Evolutionary conservation across 2,329 filamentous ascomycete genomes (phyloP).

Genomic region (Pseudopithomyces maydicus): DNA sequence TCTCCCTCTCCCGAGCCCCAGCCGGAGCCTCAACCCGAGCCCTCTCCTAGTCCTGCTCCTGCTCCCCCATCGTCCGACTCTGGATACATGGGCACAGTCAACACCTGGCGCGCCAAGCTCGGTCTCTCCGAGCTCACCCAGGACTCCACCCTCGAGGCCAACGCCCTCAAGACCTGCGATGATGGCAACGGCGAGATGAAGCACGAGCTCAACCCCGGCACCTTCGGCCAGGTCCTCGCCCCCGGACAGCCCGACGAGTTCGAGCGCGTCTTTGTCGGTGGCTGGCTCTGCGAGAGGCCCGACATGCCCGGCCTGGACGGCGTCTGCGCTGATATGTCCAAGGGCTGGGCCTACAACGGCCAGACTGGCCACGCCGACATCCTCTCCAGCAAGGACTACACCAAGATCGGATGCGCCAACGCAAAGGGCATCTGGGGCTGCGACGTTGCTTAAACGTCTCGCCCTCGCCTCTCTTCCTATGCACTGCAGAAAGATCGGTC

Average conservation of each 20-base stretch:
- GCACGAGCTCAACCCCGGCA: slow-evolving; percentile 39
- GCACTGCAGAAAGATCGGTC: slow-evolving; percentile 9
- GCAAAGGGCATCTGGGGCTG: slow-evolving; percentile 36
- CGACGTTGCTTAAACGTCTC: slow-evolving; percentile 31
- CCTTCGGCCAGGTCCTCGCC: slow-evolving; percentile 36
- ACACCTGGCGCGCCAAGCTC: slow-evolving; percentile 35
- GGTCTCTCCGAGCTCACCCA: slow-evolving; percentile 23
- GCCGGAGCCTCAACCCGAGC: neutral
- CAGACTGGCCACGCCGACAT: slow-evolving; percentile 41
- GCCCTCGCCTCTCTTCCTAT: slow-evolving; percentile 9
- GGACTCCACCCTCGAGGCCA: slow-evolving; percentile 29
- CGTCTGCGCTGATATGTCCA: slow-evolving; percentile 26
- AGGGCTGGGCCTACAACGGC: slow-evolving; percentile 36
- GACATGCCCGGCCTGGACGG: slow-evolving; percentile 28
- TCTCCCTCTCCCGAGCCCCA: neutral
- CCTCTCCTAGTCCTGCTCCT: neutral
- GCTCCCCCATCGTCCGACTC: slow-evolving; percentile 12
- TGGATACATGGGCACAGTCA: slow-evolving; percentile 34
- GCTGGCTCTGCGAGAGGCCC: slow-evolving; percentile 43
- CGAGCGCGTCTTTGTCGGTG: slow-evolving; percentile 37
- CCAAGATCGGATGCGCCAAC: slow-evolving; percentile 35
- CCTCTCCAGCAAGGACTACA: slow-evolving; percentile 29
- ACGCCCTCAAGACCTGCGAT: slow-evolving; percentile 28
- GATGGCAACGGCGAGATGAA: slow-evolving; percentile 36
- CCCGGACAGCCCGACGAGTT: slow-evolving; percentile 31